phyloP scores from a whole-genome alignment of 352 stramenopile genomes.

The Labyrinthula sp. region DNA sequence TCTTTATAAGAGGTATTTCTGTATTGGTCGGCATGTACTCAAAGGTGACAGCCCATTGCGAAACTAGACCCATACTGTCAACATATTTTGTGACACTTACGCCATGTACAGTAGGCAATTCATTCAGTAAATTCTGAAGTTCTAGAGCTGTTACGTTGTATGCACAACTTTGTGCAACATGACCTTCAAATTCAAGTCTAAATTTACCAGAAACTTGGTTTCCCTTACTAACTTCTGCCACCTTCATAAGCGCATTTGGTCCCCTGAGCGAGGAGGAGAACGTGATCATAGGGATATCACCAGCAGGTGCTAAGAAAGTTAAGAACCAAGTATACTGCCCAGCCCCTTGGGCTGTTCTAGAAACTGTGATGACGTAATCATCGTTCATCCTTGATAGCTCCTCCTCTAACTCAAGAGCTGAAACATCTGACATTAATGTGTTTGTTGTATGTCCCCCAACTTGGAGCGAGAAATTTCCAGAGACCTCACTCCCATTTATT shows the following conservation, averaged over 20 bases:
- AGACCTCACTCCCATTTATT: too few relatives aligned
- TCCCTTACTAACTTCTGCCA: constrained; percentile 10
- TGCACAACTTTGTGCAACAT: constrained; percentile 56
- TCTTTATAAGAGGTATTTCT: too few relatives aligned
- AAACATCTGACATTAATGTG: too few relatives aligned
- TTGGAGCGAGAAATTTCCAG: too few relatives aligned
- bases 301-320: constrained; percentile 48
- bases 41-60: constrained; percentile 53
- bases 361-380: too few relatives aligned
- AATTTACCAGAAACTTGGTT: constrained; percentile 59
- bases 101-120: constrained; percentile 41
- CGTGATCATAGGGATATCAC: constrained; percentile 43
- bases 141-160: constrained; percentile 47
- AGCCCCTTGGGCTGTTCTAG: too few relatives aligned
- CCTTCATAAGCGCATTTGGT: not conserved
- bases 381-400: too few relatives aligned
- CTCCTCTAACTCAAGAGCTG: too few relatives aligned
- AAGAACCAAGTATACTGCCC: constrained; percentile 58
- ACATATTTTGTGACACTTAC: constrained; percentile 43
- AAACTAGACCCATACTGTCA: constrained; percentile 42
- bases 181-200: constrained; percentile 60
- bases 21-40: constrained; percentile 42
- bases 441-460: too few relatives aligned
- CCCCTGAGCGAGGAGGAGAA: constrained; percentile 34
- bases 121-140: constrained; percentile 45